Evolutionary conservation across 2,329 filamentous ascomycete genomes (phyloP).

Genomic region (Microdochium bolleyi): DNA sequence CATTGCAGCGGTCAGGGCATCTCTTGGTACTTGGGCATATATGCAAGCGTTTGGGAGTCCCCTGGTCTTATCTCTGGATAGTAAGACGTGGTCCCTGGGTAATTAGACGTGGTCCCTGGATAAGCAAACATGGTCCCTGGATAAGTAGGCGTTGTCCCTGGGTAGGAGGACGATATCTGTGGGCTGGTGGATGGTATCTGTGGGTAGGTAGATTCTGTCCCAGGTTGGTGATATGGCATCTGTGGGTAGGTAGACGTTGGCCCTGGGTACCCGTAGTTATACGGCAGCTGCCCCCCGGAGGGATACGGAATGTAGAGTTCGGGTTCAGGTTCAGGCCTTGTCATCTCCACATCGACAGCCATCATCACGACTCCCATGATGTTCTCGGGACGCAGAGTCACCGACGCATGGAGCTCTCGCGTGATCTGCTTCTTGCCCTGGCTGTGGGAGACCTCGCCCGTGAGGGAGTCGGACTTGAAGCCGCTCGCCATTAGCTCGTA

Average conservation of each 20-base stretch:
- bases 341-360: background rate
- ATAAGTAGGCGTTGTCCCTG: background rate
- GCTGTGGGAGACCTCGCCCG: background rate
- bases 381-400: background rate
- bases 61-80: background rate
- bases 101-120: background rate
- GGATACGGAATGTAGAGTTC: background rate
- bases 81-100: background rate
- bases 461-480: background rate
- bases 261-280: too few species aligned
- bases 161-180: too few species aligned
- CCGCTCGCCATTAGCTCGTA: background rate
- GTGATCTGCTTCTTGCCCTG: background rate
- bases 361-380: background rate
- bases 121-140: too few species aligned
- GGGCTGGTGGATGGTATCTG: too few species aligned
- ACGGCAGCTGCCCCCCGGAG: background rate
- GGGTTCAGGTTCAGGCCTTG: background rate
- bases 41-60: too few species aligned
- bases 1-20: too few species aligned
- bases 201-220: too few species aligned
- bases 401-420: background rate
- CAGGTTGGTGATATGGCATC: too few species aligned
- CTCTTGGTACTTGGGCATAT: too few species aligned
- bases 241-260: too few species aligned